phyloP scores from a whole-genome alignment of 2,329 filamentous ascomycete genomes.

The Ophiostoma angusticollis region DNA sequence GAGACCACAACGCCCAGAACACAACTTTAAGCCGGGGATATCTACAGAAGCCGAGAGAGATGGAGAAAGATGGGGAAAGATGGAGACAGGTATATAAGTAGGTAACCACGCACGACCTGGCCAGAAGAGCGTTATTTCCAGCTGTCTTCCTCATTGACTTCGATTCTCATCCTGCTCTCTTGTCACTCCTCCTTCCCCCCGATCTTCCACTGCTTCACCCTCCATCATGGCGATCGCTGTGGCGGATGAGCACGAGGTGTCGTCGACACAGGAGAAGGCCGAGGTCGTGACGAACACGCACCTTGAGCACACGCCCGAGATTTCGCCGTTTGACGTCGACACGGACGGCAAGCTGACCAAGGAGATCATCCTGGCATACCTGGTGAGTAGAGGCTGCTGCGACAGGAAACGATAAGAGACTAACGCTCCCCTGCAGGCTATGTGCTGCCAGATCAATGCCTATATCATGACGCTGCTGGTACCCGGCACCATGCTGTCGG shows the following conservation, averaged over 20 bases:
- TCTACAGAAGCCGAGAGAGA: too few species aligned
- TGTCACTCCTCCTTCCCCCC: background rate
- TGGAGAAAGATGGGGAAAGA: too few species aligned
- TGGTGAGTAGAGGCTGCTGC: background rate
- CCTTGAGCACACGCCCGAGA: background rate
- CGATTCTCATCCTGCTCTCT: background rate
- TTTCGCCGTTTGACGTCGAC: background rate
- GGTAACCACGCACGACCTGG: too few species aligned
- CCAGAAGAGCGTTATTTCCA: too few species aligned
- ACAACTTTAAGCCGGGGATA: too few species aligned
- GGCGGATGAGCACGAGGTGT: background rate
- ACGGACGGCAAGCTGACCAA: constrained; percentile 8
- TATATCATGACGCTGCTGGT: constrained; percentile 17
- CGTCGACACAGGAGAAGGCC: background rate
- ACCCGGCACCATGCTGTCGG: constrained; percentile 21
- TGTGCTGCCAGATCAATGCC: constrained; percentile 13
- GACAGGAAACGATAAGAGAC: too few species aligned
- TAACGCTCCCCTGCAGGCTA: constrained; percentile 2
- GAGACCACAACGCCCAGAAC: too few species aligned
- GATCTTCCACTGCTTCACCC: background rate
- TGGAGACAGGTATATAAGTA: too few species aligned
- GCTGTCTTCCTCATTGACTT: too few species aligned
- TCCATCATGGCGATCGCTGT: constrained; percentile 1
- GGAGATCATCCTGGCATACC: constrained; percentile 8
- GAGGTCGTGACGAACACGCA: constrained; percentile 1